Percentiles rank a stretch among this genome's conserved stretches.
Conservation (phyloP, 495 filamentous ascomycete species). For the Endocarpon pusillum region DNA sequence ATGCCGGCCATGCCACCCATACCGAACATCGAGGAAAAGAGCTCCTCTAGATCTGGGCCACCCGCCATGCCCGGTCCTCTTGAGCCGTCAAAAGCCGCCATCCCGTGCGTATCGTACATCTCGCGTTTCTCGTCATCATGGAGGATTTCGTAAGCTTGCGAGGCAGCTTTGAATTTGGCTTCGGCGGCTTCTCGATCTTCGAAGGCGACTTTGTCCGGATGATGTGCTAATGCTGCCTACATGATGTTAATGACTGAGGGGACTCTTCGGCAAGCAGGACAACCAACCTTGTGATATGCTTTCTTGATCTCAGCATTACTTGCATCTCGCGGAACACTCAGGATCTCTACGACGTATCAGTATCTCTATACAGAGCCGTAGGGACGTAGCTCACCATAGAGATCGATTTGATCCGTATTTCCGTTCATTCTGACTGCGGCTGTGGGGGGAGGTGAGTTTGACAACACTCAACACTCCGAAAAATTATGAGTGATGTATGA, state of each 20-base stretch:
- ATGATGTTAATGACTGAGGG: neutral
- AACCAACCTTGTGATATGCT: constrained; percentile 79
- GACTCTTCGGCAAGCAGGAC: neutral
- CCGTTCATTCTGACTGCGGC: constrained; percentile 4
- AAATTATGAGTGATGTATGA: too few species aligned
- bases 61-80: constrained; percentile 48
- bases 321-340: constrained; percentile 52
- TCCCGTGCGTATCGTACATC: constrained; percentile 83
- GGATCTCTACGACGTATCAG: constrained; percentile 39
- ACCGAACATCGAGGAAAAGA: constrained; percentile 88
- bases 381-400: constrained; percentile 23
- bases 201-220: constrained; percentile 93
- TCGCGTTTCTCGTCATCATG: constrained; percentile 87
- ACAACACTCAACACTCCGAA: too few species aligned
- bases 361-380: neutral
- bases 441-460: too few species aligned
- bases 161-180: constrained; percentile 75
- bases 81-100: constrained; percentile 72
- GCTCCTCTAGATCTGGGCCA: constrained; percentile 73
- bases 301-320: constrained; percentile 83
- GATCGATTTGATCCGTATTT: constrained; percentile 17
- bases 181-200: constrained; percentile 69
- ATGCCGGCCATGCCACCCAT: constrained; percentile 37
- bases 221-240: constrained; percentile 71
- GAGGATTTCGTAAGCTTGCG: constrained; percentile 93